These are phyloP conservation scores for Fusarium temperatum DNA, from an alignment of 2,329 filamentous ascomycete species.

Conservation along the genomic window DNA sequence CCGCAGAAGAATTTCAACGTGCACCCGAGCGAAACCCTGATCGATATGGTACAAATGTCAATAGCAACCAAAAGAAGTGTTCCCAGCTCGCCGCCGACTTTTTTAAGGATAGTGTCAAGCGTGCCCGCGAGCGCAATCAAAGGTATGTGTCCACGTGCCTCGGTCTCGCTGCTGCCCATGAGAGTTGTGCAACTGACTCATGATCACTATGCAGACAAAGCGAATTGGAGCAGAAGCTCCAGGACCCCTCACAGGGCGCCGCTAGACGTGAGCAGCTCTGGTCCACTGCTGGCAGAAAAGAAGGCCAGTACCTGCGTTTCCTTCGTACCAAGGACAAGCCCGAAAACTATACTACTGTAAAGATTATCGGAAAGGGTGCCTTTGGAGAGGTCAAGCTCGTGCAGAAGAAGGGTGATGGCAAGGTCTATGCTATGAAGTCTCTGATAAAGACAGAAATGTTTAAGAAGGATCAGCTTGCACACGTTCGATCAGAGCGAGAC, in stretches of 20 bases:
- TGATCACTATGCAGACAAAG: conserved; percentile 71
- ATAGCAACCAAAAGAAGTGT: conserved; percentile 77
- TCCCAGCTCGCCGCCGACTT: conserved; percentile 82
- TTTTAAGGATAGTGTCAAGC: conserved; percentile 98
- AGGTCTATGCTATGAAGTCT: conserved; percentile 98
- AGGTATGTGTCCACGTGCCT: conserved; percentile 65
- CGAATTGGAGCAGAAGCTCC: conserved; percentile 87
- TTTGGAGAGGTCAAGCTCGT: conserved; percentile 99
- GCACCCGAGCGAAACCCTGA: conserved; percentile 89
- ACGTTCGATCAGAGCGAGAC: conserved; percentile 96
- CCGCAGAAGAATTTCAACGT: conserved; percentile 77
- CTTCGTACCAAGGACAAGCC: conserved; percentile 92
- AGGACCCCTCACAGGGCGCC: conserved; percentile 78
- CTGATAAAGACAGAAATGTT: conserved; percentile 99
- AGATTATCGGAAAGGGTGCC: conserved; percentile 98
- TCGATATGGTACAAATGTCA: conserved; percentile 71
- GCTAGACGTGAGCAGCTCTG: conserved; percentile 85
- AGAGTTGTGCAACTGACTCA: conserved; percentile 12
- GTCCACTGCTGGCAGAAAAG: conserved; percentile 84
- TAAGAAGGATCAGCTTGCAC: conserved; percentile 97
- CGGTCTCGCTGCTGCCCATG: neutral
- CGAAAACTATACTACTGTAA: conserved; percentile 94
- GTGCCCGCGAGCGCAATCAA: conserved; percentile 93
- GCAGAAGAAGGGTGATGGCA: conserved; percentile 93
- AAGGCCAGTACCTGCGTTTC: conserved; percentile 93